Conservation (phyloP, 257 asterid genomes). For the Leonotis leonurus region DNA sequence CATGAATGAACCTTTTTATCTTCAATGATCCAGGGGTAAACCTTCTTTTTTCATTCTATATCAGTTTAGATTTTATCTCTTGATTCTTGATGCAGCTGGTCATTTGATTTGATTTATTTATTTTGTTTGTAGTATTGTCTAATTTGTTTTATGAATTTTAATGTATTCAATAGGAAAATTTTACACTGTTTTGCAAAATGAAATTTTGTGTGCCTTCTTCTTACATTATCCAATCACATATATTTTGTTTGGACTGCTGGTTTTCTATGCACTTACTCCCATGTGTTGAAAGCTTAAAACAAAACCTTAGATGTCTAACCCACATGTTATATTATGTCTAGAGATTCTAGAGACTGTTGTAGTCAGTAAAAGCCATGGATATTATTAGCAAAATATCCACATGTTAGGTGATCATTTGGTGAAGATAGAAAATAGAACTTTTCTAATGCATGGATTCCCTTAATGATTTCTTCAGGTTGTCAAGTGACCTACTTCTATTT, state of each 20-base stretch:
- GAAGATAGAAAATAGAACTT: background rate
- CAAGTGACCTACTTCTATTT: background rate
- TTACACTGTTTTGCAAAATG: conserved; percentile 5
- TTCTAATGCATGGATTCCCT: background rate
- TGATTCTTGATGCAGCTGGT: background rate
- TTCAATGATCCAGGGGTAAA: conserved; percentile 97
- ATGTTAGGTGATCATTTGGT: background rate
- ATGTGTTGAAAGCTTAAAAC: background rate
- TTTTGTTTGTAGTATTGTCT: conserved; percentile 1
- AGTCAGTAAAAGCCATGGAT: background rate
- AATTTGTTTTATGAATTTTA: background rate
- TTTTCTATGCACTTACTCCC: background rate
- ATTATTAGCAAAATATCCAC: background rate
- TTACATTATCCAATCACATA: background rate
- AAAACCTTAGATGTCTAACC: background rate
- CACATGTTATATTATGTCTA: background rate
- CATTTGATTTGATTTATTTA: background rate
- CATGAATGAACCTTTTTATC: conserved; percentile 98
- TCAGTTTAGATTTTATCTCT: background rate
- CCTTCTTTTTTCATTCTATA: background rate
- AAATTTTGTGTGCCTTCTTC: no score
- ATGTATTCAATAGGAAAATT: background rate
- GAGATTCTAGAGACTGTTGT: no score
- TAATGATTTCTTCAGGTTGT: background rate
- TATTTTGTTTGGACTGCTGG: background rate